Evolutionary conservation across 305 asterid species (phyloP).

Genomic region (Fraxinus xanthoxyloides): DNA sequence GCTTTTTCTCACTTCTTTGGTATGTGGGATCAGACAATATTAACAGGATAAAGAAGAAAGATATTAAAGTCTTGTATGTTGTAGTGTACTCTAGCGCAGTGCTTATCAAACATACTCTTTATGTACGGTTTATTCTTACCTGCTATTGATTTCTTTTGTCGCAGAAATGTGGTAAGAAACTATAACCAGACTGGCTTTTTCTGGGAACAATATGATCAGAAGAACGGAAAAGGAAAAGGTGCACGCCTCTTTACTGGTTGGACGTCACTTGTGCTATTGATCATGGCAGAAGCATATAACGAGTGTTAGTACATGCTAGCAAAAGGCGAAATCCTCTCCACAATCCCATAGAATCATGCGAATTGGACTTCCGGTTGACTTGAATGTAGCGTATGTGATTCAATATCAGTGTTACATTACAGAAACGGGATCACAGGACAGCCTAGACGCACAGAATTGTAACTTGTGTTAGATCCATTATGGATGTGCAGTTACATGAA

Average conservation of each 20-base stretch:
- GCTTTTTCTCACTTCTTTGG: background rate
- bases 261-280: slow-evolving; percentile 77
- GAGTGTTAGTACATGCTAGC: slow-evolving; percentile 36
- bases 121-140: background rate
- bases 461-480: background rate
- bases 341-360: background rate
- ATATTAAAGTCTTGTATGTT: background rate
- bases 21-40: background rate
- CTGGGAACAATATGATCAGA: slow-evolving; percentile 97
- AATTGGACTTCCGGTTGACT: background rate
- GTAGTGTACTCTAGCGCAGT: background rate
- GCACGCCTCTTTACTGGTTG: slow-evolving; percentile 82
- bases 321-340: background rate
- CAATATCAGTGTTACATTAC: background rate
- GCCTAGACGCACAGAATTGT: background rate
- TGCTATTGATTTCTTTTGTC: slow-evolving; percentile 3
- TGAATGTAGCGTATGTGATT: background rate
- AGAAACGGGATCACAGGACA: background rate
- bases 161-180: slow-evolving; percentile 78
- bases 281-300: slow-evolving; percentile 76
- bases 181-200: slow-evolving; percentile 73
- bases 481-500: background rate
- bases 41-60: background rate
- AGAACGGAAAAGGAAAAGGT: slow-evolving; percentile 90
- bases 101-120: background rate